These are phyloP conservation scores for Rhizopus arrhizus DNA, from an alignment of 371 early-diverging fungal species.

Conservation along the genomic window DNA sequence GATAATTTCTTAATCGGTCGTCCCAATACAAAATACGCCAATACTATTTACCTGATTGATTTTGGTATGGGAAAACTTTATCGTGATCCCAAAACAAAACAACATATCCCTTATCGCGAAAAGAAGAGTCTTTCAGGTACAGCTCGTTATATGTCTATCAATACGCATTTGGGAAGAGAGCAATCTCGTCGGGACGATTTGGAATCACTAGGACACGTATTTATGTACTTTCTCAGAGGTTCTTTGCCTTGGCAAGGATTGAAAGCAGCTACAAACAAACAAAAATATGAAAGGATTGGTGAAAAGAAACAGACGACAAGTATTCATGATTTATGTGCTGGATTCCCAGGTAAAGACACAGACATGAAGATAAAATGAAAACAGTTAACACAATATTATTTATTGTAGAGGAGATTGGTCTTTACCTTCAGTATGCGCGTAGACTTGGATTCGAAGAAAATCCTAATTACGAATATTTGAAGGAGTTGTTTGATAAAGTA, in stretches of 20 bases:
- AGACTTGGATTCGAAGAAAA: conserved; percentile 90
- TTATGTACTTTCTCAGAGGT: conserved; percentile 96
- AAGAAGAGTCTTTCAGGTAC: conserved; percentile 86
- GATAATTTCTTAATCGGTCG: conserved; percentile 93
- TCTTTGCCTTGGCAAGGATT: conserved; percentile 96
- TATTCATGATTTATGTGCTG: conserved; percentile 83
- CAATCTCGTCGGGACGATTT: conserved; percentile 79
- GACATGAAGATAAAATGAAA: conserved; percentile 28
- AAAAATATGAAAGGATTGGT: conserved; percentile 97
- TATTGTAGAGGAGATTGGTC: conserved; percentile 75
- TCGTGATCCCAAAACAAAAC: conserved; percentile 76
- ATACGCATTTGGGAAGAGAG: conserved; percentile 79
- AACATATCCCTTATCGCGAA: conserved; percentile 79
- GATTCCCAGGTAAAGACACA: conserved; percentile 59
- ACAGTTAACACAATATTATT: conserved; percentile 10
- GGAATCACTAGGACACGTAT: conserved; percentile 95
- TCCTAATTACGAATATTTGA: conserved; percentile 89
- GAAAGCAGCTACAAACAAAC: conserved; percentile 94
- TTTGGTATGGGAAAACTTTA: conserved; percentile 91
- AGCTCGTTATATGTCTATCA: conserved; percentile 88
- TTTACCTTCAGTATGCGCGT: conserved; percentile 72
- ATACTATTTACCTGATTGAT: conserved; percentile 72
- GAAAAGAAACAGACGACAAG: conserved; percentile 89
- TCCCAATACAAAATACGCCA: conserved; percentile 47
- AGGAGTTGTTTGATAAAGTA: conserved; percentile 80